Evolutionary conservation across 345 rosid species (phyloP).

Genomic region (Erucastrum elatum): DNA sequence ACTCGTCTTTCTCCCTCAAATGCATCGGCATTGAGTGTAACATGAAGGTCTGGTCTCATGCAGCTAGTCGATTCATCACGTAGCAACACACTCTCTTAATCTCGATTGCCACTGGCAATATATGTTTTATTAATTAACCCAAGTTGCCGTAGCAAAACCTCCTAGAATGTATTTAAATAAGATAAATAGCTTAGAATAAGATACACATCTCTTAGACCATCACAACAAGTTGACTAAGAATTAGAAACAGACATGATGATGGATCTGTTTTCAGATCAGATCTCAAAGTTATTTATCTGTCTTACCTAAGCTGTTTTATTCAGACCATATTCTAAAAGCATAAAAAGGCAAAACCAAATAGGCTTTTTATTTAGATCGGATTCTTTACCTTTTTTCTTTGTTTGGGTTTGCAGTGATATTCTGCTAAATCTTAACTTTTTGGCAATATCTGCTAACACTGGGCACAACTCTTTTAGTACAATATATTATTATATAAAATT

Average conservation of each 20-base stretch:
- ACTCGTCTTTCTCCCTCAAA: conserved; percentile 38
- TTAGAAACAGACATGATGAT: background rate
- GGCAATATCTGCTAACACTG: background rate
- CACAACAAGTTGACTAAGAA: background rate
- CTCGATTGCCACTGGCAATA: conserved; percentile 77
- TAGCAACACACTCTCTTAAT: conserved; percentile 52
- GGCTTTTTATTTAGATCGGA: background rate
- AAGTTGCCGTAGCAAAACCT: conserved; percentile 68
- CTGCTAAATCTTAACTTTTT: background rate
- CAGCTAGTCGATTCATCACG: conserved; percentile 67
- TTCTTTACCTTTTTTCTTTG: too few species aligned
- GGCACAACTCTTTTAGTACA: background rate
- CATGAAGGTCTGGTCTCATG: conserved; percentile 80
- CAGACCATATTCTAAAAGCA: background rate
- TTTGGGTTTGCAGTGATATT: background rate
- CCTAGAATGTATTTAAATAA: conserved; percentile 42
- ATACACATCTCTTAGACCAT: background rate
- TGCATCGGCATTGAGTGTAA: conserved; percentile 55
- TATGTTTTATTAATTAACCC: conserved; percentile 60
- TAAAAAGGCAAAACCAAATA: background rate
- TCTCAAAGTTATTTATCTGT: background rate
- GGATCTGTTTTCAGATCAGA: background rate
- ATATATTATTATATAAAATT: background rate
- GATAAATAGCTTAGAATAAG: background rate
- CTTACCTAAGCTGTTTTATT: background rate